Evolutionary conservation across 805 yeast species (phyloP).

Genomic region (Peterozyma xylosa): DNA sequence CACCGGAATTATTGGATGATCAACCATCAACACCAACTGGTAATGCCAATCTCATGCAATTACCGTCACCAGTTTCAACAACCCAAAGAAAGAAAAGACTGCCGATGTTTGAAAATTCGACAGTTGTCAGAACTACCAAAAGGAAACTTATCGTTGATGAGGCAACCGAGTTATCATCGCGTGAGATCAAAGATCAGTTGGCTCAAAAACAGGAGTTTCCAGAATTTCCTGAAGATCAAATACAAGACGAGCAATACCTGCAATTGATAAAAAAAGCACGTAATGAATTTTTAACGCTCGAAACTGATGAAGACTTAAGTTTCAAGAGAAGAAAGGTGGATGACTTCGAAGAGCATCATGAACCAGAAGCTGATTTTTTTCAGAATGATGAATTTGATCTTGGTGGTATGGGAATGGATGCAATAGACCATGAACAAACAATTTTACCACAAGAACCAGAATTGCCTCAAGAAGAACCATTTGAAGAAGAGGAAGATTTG

Average conservation of each 20-base stretch:
- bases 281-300: too few species aligned
- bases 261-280: neutral
- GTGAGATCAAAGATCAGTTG: slow-evolving; percentile 23
- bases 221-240: slow-evolving; percentile 9
- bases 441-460: slow-evolving; percentile 2
- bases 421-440: neutral
- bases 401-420: slow-evolving; percentile 10
- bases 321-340: slow-evolving; percentile 13
- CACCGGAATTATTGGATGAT: slow-evolving; percentile 9
- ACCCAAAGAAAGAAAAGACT: slow-evolving; percentile 18
- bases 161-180: slow-evolving; percentile 34
- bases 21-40: slow-evolving; percentile 10
- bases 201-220: slow-evolving; percentile 15
- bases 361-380: slow-evolving; percentile 10
- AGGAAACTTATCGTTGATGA: slow-evolving; percentile 40
- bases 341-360: slow-evolving; percentile 1
- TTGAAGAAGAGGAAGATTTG: slow-evolving; percentile 3
- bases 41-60: neutral
- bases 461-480: slow-evolving; percentile 3
- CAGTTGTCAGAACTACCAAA: slow-evolving; percentile 41
- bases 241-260: neutral
- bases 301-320: neutral
- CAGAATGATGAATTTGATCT: slow-evolving; percentile 15
- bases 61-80: neutral
- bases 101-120: slow-evolving; percentile 22